Conservation (phyloP, 1,139 yeast genomes). For the Suhomyces maxii region DNA sequence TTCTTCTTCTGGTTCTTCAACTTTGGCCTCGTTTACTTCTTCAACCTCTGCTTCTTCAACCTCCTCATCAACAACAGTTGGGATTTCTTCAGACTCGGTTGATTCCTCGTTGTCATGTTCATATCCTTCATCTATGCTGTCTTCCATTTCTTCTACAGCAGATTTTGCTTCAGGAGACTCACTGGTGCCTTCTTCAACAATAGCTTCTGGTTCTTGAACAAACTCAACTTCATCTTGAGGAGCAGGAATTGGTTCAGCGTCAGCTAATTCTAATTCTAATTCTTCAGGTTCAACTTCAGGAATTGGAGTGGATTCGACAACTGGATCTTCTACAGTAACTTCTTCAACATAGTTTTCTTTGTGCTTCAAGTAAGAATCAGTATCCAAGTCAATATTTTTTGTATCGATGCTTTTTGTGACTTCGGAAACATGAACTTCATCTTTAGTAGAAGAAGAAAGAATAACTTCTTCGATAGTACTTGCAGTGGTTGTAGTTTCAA, state of each 20-base stretch:
- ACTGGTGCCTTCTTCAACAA: neutral
- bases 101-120: neutral
- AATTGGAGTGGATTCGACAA: constrained; percentile 1
- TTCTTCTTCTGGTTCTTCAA: too few relatives aligned
- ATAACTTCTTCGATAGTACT: neutral
- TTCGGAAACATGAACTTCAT: constrained; percentile 16
- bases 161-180: neutral
- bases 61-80: neutral
- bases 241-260: neutral
- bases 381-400: constrained; percentile 17
- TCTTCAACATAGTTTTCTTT: constrained; percentile 17
- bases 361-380: constrained; percentile 20
- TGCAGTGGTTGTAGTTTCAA: constrained; percentile 1
- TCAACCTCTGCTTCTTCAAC: neutral
- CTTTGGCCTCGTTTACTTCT: too few relatives aligned
- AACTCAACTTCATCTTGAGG: neutral
- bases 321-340: constrained; percentile 8
- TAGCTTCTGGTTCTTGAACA: constrained; percentile 2
- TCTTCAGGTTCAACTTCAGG: neutral
- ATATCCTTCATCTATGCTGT: neutral
- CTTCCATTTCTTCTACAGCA: neutral
- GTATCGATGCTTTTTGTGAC: constrained; percentile 21
- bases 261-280: neutral
- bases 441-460: constrained; percentile 5
- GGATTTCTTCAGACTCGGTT: neutral